Conservation (phyloP, 208 protist species). For the Wallacemonas collosoma region DNA sequence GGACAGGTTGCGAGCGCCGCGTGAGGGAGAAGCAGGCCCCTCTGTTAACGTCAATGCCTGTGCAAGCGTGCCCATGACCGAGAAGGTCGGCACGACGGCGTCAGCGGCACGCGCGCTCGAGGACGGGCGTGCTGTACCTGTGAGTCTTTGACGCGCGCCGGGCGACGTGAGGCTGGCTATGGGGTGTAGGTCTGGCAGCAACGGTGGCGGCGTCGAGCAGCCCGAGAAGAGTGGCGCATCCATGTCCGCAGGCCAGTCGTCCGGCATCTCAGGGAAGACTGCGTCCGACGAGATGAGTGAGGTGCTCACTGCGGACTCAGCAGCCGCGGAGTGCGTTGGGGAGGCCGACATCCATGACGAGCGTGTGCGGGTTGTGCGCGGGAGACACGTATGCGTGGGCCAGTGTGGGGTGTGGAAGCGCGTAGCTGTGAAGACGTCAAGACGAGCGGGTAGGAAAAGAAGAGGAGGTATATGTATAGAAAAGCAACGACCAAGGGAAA, state of each 20-base stretch:
- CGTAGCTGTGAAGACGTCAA: too few species aligned
- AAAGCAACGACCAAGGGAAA: too few species aligned
- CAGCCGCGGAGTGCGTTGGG: not conserved
- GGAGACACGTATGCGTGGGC: too few species aligned
- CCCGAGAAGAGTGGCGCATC: conserved; percentile 1
- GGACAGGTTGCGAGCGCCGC: not conserved
- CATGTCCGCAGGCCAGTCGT: not conserved
- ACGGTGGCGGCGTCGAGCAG: conserved; percentile 6
- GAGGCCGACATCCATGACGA: conserved; percentile 15
- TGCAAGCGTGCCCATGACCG: not conserved
- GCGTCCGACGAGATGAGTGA: not conserved
- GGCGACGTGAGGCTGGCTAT: conserved; percentile 1
- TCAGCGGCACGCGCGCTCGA: not conserved
- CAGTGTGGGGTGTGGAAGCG: too few species aligned
- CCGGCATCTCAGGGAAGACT: not conserved
- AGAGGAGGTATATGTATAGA: too few species aligned
- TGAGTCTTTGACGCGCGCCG: not conserved
- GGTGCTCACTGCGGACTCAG: not conserved
- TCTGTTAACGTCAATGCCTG: not conserved
- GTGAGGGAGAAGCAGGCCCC: not conserved
- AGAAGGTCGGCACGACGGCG: not conserved
- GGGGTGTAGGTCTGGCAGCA: not conserved
- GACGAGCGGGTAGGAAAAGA: too few species aligned
- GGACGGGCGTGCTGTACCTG: not conserved
- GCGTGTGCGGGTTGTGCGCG: not conserved